These are phyloP conservation scores for Euphorbia neoarborescens DNA, from an alignment of 441 rosid genomes.

Conservation along the genomic window DNA sequence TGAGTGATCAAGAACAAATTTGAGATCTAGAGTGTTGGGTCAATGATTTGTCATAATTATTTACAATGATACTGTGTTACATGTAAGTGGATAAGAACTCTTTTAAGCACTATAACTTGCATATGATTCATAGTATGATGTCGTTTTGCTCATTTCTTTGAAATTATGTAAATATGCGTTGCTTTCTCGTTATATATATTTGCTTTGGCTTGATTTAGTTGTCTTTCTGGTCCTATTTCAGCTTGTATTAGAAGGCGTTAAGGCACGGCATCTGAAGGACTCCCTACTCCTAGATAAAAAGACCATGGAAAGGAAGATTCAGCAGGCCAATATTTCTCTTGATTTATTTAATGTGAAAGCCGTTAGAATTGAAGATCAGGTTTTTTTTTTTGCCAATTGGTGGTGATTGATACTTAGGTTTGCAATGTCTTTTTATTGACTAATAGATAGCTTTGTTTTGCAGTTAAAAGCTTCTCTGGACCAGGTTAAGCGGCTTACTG, in stretches of 20 bases:
- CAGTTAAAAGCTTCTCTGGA: conserved; percentile 64
- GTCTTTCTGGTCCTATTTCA: conserved; percentile 33
- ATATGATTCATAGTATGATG: background rate
- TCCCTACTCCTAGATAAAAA: conserved; percentile 50
- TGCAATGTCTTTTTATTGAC: conserved; percentile 6
- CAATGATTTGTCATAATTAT: background rate
- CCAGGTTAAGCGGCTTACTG: conserved; percentile 69
- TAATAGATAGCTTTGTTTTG: conserved; percentile 25
- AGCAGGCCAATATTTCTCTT: conserved; percentile 54
- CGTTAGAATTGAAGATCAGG: conserved; percentile 87
- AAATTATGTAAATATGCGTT: background rate
- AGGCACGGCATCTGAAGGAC: conserved; percentile 67
- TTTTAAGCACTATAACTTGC: background rate
- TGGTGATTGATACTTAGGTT: background rate
- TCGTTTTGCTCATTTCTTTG: background rate
- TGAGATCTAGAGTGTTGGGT: background rate
- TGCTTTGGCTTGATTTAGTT: conserved; percentile 16
- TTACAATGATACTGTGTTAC: background rate
- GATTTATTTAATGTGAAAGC: conserved; percentile 60
- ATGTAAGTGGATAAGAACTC: background rate
- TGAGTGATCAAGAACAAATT: background rate
- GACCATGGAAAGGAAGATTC: conserved; percentile 61
- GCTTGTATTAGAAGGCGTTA: conserved; percentile 81
- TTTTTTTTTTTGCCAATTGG: conserved; percentile 19
- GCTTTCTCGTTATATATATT: background rate